These are phyloP conservation scores for Fusarium stilboides DNA, from an alignment of 2,329 filamentous ascomycete genomes.

Conservation along the genomic window DNA sequence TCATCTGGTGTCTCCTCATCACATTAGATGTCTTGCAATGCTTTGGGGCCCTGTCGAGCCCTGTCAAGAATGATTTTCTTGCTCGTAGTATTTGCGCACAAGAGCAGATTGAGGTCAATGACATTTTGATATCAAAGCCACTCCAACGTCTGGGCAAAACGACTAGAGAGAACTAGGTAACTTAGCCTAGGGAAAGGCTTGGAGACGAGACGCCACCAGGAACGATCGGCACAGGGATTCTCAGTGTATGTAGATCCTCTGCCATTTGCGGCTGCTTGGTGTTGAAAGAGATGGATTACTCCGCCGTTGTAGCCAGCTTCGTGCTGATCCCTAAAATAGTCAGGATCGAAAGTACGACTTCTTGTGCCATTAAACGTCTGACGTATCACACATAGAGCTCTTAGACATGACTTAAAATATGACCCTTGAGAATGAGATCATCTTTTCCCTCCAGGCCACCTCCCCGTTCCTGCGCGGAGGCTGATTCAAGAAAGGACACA, in stretches of 20 bases:
- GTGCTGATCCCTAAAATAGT: constrained; percentile 30
- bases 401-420: neutral
- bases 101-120: neutral
- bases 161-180: constrained; percentile 26
- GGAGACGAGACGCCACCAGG: constrained; percentile 45
- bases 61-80: neutral
- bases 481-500: constrained; percentile 20
- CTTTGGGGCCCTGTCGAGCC: constrained; percentile 6
- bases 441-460: neutral
- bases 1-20: constrained; percentile 28
- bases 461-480: constrained; percentile 38
- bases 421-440: constrained; percentile 11
- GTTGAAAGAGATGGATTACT: constrained; percentile 33
- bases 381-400: constrained; percentile 17
- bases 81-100: neutral
- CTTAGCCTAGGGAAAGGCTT: constrained; percentile 35
- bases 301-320: constrained; percentile 32
- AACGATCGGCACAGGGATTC: constrained; percentile 50
- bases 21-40: constrained; percentile 30
- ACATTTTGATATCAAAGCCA: constrained; percentile 25
- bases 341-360: constrained; percentile 9
- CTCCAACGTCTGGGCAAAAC: constrained; percentile 29
- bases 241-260: constrained; percentile 44
- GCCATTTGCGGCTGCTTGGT: constrained; percentile 42
- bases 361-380: constrained; percentile 18